Percentiles rank a stretch among this genome's conserved stretches.
These are phyloP conservation scores for Ogataea hybrid DNA, from an alignment of 1,139 yeast genomes.

Conservation along the genomic window DNA sequence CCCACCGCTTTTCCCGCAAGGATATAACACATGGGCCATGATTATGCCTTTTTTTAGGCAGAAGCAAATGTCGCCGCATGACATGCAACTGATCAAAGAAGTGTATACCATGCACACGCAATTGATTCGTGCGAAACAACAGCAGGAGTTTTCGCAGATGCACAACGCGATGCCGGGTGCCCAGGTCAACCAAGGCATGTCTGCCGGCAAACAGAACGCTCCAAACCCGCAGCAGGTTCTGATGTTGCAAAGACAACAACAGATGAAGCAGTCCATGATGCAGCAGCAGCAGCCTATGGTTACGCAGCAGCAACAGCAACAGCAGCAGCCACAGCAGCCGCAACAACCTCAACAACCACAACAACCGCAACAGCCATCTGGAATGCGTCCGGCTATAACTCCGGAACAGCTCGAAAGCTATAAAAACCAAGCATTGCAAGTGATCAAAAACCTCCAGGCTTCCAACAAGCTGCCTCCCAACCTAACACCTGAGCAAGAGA, in stretches of 20 bases:
- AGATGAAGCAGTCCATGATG: constrained; percentile 21
- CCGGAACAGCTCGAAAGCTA: constrained; percentile 35
- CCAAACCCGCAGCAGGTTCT: constrained; percentile 32
- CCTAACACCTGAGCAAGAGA: constrained; percentile 38
- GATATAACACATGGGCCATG: constrained; percentile 80
- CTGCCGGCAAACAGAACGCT: constrained; percentile 12
- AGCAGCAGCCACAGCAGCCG: constrained; percentile 22
- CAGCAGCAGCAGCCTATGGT: constrained; percentile 21
- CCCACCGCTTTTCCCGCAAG: constrained; percentile 75
- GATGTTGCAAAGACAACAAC: constrained; percentile 30
- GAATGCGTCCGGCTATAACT: constrained; percentile 24
- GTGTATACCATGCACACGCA: constrained; percentile 60
- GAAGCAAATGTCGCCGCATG: constrained; percentile 53
- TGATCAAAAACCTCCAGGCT: constrained; percentile 35
- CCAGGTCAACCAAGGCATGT: constrained; percentile 5
- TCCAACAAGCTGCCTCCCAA: constrained; percentile 34
- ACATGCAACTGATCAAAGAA: constrained; percentile 55
- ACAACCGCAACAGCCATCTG: constrained; percentile 11
- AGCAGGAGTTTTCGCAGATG: constrained; percentile 25
- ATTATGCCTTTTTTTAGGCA: constrained; percentile 64
- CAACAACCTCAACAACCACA: constrained; percentile 16
- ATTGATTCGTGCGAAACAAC: constrained; percentile 36
- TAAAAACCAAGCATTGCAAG: constrained; percentile 36
- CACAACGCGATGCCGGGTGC: constrained; percentile 3
- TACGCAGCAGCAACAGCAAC: constrained; percentile 21